phyloP scores from a whole-genome alignment of 2,329 filamentous ascomycete genomes.

The Colletotrichum endophyticum region DNA sequence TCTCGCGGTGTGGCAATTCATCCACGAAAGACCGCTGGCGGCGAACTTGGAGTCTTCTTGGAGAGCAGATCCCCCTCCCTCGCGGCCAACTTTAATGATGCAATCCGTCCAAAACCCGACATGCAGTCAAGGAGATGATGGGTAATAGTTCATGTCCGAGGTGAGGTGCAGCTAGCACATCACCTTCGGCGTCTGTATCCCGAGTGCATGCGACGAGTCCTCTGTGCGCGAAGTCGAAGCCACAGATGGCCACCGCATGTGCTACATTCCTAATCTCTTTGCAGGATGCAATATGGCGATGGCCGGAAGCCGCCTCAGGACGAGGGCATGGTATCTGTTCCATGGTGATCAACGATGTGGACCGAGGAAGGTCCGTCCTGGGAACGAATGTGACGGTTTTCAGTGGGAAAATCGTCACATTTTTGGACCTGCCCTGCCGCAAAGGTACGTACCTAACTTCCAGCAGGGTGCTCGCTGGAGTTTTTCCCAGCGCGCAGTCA shows the following conservation, averaged over 20 bases:
- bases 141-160: neutral
- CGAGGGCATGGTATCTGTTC: rapidly evolving
- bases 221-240: neutral
- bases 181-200: neutral
- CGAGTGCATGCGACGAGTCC: neutral
- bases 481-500: too few species aligned
- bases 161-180: neutral
- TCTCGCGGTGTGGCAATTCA: neutral
- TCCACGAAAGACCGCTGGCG: neutral
- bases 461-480: too few species aligned
- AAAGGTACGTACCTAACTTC: too few species aligned
- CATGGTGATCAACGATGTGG: too few species aligned
- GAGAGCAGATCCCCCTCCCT: neutral
- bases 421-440: too few species aligned
- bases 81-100: rapidly evolving
- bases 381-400: too few species aligned
- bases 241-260: neutral
- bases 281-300: rapidly evolving
- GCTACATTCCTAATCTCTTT: neutral
- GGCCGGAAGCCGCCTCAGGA: rapidly evolving
- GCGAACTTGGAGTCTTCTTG: too few species aligned
- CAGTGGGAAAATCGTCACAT: too few species aligned
- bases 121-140: neutral
- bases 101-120: neutral
- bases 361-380: too few species aligned